Base-by-base conservation (phyloP, 2,329 filamentous ascomycete genomes). In the Alternaria sp. region DNA sequence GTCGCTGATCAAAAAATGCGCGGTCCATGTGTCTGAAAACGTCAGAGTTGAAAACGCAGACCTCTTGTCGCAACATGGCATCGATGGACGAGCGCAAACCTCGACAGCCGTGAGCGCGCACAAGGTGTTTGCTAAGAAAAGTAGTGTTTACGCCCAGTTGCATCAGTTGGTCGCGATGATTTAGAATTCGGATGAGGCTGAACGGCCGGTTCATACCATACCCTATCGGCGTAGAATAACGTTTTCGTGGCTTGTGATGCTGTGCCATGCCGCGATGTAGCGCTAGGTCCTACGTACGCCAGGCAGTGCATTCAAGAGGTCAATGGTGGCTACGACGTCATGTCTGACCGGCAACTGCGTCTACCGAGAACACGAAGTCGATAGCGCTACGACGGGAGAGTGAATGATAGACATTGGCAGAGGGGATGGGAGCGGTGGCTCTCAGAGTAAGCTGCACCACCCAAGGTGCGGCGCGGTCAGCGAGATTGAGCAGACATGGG, bases 381-480 rank as follows among this genome's bases (percentile, higher is more conserved):
- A 36, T 57, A 38, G 57, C 57, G 44, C 28, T 57, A 51, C 39
- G 51, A 48, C 32, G 8, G 18, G 20, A 41, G 22, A 32, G 44
- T 51, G 49, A 47, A 28, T 7, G 38, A 20, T 44, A 26, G 48
- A 30, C 42, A 42, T 11, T 51, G 49, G 43, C 44, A 54, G 46
- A 58, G 24, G 46, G n/a, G 41, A 41, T 36, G 42, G 47, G 42
- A 63, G 59, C 54, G 62, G 62, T 62, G 59, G 59, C 57, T 51
- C 54, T 24, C 43, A 32, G 51, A 39, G 55, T 57, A 59, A 57
- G 59, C 59, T n/a, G 38, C 14, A 43, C 32, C n/a, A 18, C 38
- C 22, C 51, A 53, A 38, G 39, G 48, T 59, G 59, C 57, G 55
- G 65, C 62, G 36, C 58, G 48, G 63, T 64, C 53, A 59, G 60